Evolutionary conservation across 345 rosid species (phyloP).

Genomic region (Syzygium grande): DNA sequence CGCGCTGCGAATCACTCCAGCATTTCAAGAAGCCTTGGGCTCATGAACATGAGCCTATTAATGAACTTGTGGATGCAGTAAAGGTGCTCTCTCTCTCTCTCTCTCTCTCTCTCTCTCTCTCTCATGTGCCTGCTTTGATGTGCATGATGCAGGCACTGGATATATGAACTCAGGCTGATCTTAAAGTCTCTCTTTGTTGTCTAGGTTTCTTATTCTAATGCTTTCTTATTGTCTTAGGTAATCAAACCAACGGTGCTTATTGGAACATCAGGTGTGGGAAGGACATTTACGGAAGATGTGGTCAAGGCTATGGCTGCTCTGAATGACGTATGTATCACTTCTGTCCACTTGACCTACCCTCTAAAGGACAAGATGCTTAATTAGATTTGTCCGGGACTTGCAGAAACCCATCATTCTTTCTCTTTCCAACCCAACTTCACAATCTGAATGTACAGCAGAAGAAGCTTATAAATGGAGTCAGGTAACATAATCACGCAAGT

Average conservation of each 20-base stretch:
- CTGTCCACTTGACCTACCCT: not conserved
- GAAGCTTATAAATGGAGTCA: conserved; percentile 87
- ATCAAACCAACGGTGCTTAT: conserved; percentile 90
- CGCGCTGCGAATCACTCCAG: conserved; percentile 75
- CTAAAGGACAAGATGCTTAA: not conserved
- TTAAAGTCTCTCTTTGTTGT: not conserved
- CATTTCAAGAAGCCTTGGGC: conserved; percentile 99
- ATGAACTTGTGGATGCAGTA: conserved; percentile 56
- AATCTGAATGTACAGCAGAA: conserved; percentile 96
- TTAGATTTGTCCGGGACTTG: not conserved
- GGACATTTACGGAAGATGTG: conserved; percentile 79
- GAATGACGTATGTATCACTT: conserved; percentile 46
- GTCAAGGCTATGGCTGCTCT: conserved; percentile 84
- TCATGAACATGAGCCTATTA: conserved; percentile 71
- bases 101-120: not conserved
- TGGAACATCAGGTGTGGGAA: conserved; percentile 93
- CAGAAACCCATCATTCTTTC: conserved; percentile 89
- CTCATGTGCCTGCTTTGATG: not conserved
- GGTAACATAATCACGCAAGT: conserved; percentile 28
- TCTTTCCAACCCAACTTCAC: conserved; percentile 96
- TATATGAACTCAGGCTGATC: not conserved
- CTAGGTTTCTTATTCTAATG: conserved; percentile 2
- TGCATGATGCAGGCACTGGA: not conserved
- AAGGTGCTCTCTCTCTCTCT: conserved; percentile 39
- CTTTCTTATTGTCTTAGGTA: conserved; percentile 30